A percentile compares a stretch with the other conserved stretches of the same genome.
Evolutionary conservation across 805 yeast genomes (phyloP).

Genomic region (Priceomyces medius): DNA sequence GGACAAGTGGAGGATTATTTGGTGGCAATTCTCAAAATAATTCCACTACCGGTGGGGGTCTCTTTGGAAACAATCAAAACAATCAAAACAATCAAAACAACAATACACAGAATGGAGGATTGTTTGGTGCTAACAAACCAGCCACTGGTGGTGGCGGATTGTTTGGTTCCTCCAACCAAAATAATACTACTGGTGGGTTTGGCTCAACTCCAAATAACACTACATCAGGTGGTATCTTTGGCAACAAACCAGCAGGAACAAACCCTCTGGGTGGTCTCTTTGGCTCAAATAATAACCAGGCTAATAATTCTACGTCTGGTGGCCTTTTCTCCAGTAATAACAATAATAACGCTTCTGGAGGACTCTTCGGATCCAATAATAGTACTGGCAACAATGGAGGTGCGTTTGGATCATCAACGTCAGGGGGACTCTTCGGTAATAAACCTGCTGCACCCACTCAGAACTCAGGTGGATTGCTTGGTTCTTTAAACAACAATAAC

Average conservation of each 20-base stretch:
- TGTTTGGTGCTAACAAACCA: slow-evolving; percentile 12
- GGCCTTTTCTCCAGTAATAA: slow-evolving; percentile 34
- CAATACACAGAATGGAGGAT: slow-evolving; percentile 27
- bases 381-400: slow-evolving; percentile 26
- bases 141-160: slow-evolving; percentile 15
- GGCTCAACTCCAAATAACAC: slow-evolving; percentile 10
- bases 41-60: slow-evolving; percentile 21
- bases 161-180: slow-evolving; percentile 14
- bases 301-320: slow-evolving; percentile 34
- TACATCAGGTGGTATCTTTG: slow-evolving; percentile 15
- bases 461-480: slow-evolving; percentile 25
- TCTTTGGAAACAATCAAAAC: slow-evolving; percentile 17
- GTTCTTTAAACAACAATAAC: slow-evolving; percentile 17
- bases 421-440: slow-evolving; percentile 15
- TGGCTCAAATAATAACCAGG: slow-evolving; percentile 20
- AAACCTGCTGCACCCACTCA: slow-evolving; percentile 9
- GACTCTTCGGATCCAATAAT: slow-evolving; percentile 20
- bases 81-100: slow-evolving; percentile 8
- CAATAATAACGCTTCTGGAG: slow-evolving; percentile 18
- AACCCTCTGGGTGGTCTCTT: slow-evolving; percentile 28
- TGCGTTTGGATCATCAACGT: slow-evolving; percentile 37
- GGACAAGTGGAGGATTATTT: slow-evolving; percentile 23
- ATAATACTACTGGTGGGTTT: slow-evolving; percentile 12
- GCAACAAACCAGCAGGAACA: slow-evolving; percentile 20
- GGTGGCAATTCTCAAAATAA: slow-evolving; percentile 34